Percentiles rank a stretch among this genome's conserved stretches.
Evolutionary conservation across 768 basidiomycete species (phyloP).

Genomic region (Pleurotus salmoneostramineus): DNA sequence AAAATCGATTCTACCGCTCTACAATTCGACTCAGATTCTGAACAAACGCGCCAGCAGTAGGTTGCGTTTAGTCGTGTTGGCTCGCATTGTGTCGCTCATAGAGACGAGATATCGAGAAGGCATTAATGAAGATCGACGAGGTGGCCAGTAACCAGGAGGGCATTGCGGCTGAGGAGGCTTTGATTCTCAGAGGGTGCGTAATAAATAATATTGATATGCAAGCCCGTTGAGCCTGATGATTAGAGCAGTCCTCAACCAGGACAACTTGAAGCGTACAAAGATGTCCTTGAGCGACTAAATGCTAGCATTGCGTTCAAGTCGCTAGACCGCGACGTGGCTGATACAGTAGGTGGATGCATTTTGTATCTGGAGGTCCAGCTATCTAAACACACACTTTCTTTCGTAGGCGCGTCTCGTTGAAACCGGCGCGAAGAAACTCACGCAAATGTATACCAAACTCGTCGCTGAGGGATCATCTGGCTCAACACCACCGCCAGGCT

Average conservation of each 20-base stretch:
- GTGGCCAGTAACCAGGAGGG: conserved; percentile 73
- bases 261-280: conserved; percentile 62
- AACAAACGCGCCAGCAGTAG: conserved; percentile 70
- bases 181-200: conserved; percentile 73
- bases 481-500: conserved; percentile 56
- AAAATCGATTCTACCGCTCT: conserved; percentile 82
- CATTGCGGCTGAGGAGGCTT: conserved; percentile 70
- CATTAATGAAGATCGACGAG: conserved; percentile 74
- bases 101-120: conserved; percentile 71
- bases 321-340: conserved; percentile 47
- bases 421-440: conserved; percentile 79
- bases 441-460: conserved; percentile 79
- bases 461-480: conserved; percentile 87
- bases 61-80: conserved; percentile 20
- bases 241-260: conserved; percentile 60
- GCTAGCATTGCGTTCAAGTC: conserved; percentile 76
- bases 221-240: conserved; percentile 6
- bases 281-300: conserved; percentile 73
- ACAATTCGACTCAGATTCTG: conserved; percentile 71
- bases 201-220: neutral
- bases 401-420: conserved; percentile 67
- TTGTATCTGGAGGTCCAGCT: neutral
- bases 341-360: conserved; percentile 37
- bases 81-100: neutral
- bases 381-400: neutral